These are phyloP conservation scores for Trypanosoma boissoni DNA, from an alignment of 208 protist genomes.

Conservation along the genomic window DNA sequence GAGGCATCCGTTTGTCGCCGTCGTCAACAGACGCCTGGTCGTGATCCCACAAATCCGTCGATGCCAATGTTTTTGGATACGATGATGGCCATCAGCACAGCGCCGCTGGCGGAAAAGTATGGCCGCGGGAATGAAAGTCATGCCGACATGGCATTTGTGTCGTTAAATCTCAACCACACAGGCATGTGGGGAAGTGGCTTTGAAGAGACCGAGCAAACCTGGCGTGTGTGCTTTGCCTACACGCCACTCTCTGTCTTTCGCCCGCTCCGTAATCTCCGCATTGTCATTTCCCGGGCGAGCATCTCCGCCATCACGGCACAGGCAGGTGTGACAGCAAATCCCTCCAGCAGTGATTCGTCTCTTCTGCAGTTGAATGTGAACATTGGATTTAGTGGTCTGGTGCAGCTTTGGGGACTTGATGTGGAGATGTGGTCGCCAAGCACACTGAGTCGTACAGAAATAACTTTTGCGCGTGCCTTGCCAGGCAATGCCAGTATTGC, in stretches of 20 bases:
- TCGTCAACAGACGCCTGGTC: constrained; percentile 22
- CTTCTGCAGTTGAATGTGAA: constrained; percentile 47
- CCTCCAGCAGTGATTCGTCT: no score
- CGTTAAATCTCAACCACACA: constrained; percentile 69
- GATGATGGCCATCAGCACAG: constrained; percentile 54
- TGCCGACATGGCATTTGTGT: constrained; percentile 38
- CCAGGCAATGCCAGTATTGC: constrained; percentile 27
- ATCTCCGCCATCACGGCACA: constrained; percentile 31
- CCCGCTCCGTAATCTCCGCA: constrained; percentile 31
- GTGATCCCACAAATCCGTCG: constrained; percentile 12
- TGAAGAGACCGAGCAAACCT: constrained; percentile 29
- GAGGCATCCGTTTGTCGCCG: constrained; percentile 32
- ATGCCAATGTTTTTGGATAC: constrained; percentile 42
- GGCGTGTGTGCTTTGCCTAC: constrained; percentile 65
- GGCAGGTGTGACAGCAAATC: no score
- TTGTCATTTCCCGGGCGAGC: constrained; percentile 39
- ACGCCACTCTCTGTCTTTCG: constrained; percentile 38
- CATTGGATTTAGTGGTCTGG: constrained; percentile 57
- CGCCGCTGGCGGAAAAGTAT: constrained; percentile 19
- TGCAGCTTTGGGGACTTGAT: constrained; percentile 54
- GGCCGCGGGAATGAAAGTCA: neutral
- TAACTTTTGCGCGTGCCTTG: constrained; percentile 40
- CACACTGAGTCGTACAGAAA: constrained; percentile 43
- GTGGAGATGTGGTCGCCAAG: constrained; percentile 50
- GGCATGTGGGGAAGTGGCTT: constrained; percentile 53